Conservation (phyloP, 2,329 filamentous ascomycete species). For the Berkeleyomyces basicola region DNA sequence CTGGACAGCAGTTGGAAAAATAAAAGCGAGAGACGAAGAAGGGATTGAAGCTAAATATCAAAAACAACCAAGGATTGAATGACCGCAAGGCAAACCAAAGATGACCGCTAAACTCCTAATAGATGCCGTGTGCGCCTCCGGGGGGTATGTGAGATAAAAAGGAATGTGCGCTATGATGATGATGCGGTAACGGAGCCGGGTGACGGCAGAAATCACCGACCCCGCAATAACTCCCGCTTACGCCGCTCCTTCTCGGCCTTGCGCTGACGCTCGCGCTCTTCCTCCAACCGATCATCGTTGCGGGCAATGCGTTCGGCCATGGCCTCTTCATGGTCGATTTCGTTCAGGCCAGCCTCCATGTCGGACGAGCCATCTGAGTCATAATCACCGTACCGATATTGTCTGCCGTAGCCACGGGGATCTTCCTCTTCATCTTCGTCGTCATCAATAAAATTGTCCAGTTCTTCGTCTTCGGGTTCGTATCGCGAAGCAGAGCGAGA, state of each 20-base stretch:
- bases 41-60: not conserved
- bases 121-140: conserved; percentile 4
- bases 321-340: conserved; percentile 57
- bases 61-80: not conserved
- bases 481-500: conserved; percentile 30
- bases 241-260: conserved; percentile 46
- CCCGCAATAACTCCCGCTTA: conserved; percentile 23
- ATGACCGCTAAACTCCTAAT: conserved; percentile 5
- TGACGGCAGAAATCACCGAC: not conserved
- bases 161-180: not conserved
- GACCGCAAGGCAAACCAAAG: not conserved
- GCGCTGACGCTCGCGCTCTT: conserved; percentile 42
- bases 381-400: conserved; percentile 30
- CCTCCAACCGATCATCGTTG: conserved; percentile 49
- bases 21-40: not conserved
- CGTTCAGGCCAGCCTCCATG: conserved; percentile 61
- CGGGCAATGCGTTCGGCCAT: conserved; percentile 44
- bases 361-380: conserved; percentile 53
- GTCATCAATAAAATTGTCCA: conserved; percentile 45
- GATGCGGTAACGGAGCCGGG: not conserved
- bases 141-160: conserved; percentile 2
- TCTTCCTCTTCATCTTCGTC: conserved; percentile 39
- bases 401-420: not conserved
- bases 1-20: not conserved
- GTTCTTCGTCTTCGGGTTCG: conserved; percentile 42